phyloP scores from a whole-genome alignment of 202 grass and related monocot genomes.

The Eragrostis tef region DNA sequence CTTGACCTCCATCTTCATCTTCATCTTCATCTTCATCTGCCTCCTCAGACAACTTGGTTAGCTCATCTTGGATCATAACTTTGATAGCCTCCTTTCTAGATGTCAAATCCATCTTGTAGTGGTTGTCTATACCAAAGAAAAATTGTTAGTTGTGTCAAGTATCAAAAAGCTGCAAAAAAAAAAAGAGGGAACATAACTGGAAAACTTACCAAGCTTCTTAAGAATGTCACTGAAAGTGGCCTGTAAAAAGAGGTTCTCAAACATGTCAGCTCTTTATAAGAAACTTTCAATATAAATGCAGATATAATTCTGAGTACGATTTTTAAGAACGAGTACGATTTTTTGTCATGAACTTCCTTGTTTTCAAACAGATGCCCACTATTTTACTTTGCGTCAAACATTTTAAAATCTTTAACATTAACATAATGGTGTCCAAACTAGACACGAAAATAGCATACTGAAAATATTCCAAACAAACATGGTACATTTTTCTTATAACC shows the following conservation, averaged over 20 bases:
- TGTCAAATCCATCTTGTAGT: conserved; percentile 84
- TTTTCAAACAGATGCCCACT: too few relatives aligned
- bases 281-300: neutral
- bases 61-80: conserved; percentile 90
- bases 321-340: neutral
- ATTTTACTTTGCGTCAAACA: neutral
- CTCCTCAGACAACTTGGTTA: conserved; percentile 76
- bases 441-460: neutral
- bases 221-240: conserved; percentile 98
- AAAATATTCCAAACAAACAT: conserved; percentile 2
- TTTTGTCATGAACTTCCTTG: neutral
- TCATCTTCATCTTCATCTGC: conserved; percentile 75
- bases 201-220: conserved; percentile 85
- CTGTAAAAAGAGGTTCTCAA: conserved; percentile 61
- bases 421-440: neutral
- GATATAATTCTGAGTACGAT: too few relatives aligned
- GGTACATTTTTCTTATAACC: neutral
- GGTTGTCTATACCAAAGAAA: conserved; percentile 52
- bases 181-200: conserved; percentile 12
- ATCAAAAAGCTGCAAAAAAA: neutral
- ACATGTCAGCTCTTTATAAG: conserved; percentile 35
- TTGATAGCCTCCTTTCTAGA: conserved; percentile 79
- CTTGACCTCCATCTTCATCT: conserved; percentile 45
- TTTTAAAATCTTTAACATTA: neutral
- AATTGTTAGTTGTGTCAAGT: conserved; percentile 30